A percentile compares a stretch with the other conserved stretches of the same genome.
Conservation (phyloP, 2,329 filamentous ascomycete genomes). For the Neopestalotiopsis rosae region DNA sequence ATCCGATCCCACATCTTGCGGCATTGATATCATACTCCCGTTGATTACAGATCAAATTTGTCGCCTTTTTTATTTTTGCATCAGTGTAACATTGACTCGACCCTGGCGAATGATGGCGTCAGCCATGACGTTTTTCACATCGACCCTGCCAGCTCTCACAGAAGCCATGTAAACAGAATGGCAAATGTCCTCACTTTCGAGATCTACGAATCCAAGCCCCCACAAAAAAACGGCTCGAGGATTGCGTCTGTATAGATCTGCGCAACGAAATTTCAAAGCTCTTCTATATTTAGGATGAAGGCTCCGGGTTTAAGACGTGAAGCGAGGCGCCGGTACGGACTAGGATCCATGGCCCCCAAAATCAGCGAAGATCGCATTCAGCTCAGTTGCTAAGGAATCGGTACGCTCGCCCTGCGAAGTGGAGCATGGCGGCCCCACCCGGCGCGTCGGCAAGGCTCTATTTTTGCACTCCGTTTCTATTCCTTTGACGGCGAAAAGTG, state of each 20-base stretch:
- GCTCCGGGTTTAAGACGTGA: neutral
- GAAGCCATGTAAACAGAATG: neutral
- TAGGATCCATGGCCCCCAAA: neutral
- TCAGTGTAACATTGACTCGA: neutral
- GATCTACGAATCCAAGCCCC: neutral
- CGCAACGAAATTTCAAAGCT: neutral
- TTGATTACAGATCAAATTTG: neutral
- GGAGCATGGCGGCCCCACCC: neutral
- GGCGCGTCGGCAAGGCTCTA: neutral
- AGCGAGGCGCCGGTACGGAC: neutral
- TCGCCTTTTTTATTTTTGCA: neutral
- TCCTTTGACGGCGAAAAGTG: no score
- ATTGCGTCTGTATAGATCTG: neutral
- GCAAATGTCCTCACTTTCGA: neutral
- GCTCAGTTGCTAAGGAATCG: neutral
- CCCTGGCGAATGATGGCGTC: neutral
- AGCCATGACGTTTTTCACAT: neutral
- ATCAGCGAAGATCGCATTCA: neutral
- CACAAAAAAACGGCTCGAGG: neutral
- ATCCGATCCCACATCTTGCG: neutral
- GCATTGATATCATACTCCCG: neutral
- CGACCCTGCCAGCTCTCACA: neutral
- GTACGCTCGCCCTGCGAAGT: neutral
- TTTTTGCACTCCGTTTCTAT: neutral
- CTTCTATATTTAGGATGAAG: neutral